Conservation (phyloP, 2,329 filamentous ascomycete genomes). For the Phialocephala sp. region DNA sequence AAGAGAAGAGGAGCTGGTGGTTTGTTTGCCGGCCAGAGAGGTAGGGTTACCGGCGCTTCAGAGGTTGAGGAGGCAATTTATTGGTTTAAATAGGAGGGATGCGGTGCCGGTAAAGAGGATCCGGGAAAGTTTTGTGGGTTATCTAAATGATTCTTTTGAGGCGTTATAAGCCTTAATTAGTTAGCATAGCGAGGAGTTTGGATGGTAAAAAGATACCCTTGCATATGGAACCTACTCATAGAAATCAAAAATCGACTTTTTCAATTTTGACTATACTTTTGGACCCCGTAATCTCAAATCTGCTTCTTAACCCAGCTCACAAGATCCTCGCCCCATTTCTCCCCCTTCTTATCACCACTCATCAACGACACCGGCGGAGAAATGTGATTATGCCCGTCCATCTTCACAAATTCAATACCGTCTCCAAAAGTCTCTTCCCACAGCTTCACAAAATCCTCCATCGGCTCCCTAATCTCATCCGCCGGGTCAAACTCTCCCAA, state of each 20-base stretch:
- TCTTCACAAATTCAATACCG: conserved; percentile 27
- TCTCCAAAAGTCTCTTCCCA: conserved; percentile 37
- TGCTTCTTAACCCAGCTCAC: conserved; percentile 37
- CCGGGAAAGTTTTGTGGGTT: conserved; percentile 67
- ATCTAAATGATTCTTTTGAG: conserved; percentile 69
- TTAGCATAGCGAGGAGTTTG: conserved; percentile 19
- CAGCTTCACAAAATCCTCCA: conserved; percentile 37
- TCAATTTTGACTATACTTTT: conserved; percentile 3
- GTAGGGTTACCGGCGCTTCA: conserved; percentile 78
- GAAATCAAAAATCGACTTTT: conserved; percentile 7
- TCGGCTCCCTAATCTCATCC: conserved; percentile 39
- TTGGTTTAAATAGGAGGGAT: conserved; percentile 76
- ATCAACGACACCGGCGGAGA: conserved; percentile 36
- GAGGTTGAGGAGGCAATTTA: conserved; percentile 77
- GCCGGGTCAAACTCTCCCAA: conserved; percentile 39
- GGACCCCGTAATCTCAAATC: background rate
- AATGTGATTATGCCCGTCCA: conserved; percentile 43
- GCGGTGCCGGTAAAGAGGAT: conserved; percentile 60
- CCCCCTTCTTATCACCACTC: conserved; percentile 38
- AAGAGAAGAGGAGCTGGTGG: conserved; percentile 57
- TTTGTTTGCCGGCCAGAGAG: conserved; percentile 70
- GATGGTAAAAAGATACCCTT: conserved; percentile 30
- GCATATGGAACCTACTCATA: conserved; percentile 8
- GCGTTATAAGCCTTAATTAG: conserved; percentile 23
- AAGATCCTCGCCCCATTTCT: conserved; percentile 40